Base-by-base conservation (phyloP, 495 filamentous ascomycete species). In the Viridothelium virens region DNA sequence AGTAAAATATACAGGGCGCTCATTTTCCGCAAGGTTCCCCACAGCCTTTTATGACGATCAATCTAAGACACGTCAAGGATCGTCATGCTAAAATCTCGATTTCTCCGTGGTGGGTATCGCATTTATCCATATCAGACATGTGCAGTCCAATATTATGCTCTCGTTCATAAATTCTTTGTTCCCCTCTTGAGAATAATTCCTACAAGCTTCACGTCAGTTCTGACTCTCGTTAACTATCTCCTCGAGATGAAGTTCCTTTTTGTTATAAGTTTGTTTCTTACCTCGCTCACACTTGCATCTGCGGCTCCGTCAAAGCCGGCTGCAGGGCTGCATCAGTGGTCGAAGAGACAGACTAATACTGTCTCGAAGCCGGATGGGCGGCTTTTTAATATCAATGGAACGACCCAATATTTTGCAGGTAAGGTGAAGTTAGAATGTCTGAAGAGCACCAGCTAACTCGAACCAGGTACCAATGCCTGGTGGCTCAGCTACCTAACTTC, bases 391-490 rank as follows among this genome's bases (percentile, higher is more conserved):
- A 84, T 89, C 69, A 84, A 88, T 71, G 85, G 85, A 25, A 70
- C 82, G 67, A 84, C 83, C 3, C 78, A 79, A 46, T 70, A 87
- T 75, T 88, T 81, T 71, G 84, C 86, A 2, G 25, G 25, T 25
- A 25, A 25, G 25, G 25, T 25, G 0, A 25, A 25, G 25, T 25
- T 25, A 25, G 25, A 25, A 25, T 25, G 25, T 25, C 25, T 25
- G 25, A 25, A 25, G 25, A 25, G 25, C 25, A 25, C 25, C 25
- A 25, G 1, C 25, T 25, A 25, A 25, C 25, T 25, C 25, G 25
- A 25, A 25, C 25, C 25, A 25, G 89, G 89, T 16, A 87, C 86
- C 3, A 91, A 92, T 75, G 77, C 83, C 56, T 91, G 91, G 79
- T 92, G 87, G 87, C 83, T 90, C 68, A 77, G 81, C 18, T 90